phyloP scores from a whole-genome alignment of 139 green algal genomes.

The Chloropicon primus region DNA sequence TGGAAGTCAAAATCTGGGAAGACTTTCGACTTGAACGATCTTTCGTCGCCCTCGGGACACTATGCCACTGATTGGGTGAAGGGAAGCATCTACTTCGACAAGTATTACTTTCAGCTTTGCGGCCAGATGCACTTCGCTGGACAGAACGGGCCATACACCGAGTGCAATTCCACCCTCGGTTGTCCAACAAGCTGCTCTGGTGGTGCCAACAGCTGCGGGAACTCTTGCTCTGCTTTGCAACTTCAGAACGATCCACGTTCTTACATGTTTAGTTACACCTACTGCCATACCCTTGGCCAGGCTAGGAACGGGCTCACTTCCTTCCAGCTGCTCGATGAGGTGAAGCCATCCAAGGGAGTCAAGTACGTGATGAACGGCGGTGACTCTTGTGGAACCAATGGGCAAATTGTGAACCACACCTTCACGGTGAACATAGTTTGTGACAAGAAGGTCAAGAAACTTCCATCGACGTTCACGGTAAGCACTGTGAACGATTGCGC shows the following conservation, averaged over 20 bases:
- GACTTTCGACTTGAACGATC: background rate
- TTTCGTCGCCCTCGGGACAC: background rate
- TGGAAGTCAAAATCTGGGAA: background rate
- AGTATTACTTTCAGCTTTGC: background rate
- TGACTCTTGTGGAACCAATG: background rate
- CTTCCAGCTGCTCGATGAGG: background rate
- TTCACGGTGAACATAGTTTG: background rate
- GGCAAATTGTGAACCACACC: background rate
- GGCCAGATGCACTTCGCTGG: background rate
- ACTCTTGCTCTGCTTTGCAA: background rate
- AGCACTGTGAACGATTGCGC: background rate
- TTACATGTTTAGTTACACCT: background rate
- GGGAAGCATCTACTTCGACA: background rate
- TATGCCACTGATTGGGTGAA: background rate
- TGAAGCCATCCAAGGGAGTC: background rate
- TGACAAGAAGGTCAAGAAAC: background rate
- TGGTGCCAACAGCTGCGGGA: background rate
- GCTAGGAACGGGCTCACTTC: background rate
- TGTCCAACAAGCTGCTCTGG: background rate
- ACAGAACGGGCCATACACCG: background rate
- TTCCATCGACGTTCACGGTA: background rate
- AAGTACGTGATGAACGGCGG: background rate
- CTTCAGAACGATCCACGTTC: background rate
- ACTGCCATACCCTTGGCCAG: background rate
- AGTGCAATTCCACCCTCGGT: background rate